These are phyloP conservation scores for Lipomyces japonicus DNA, from an alignment of 805 yeast species.

Conservation along the genomic window DNA sequence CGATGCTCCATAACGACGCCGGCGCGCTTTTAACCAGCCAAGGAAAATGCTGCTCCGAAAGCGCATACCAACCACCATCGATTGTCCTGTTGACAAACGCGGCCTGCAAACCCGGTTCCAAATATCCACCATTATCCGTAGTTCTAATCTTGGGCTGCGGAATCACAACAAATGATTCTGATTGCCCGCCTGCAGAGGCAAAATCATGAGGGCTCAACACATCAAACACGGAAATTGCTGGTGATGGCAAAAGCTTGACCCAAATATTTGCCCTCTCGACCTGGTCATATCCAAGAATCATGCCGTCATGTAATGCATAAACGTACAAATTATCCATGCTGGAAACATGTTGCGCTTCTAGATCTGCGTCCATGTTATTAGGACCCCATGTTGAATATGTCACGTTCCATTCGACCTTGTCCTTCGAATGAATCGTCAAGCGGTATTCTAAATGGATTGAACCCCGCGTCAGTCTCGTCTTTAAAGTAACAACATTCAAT, in stretches of 20 bases:
- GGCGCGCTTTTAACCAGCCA: constrained; percentile 80
- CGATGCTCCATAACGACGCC: constrained; percentile 51
- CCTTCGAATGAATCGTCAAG: constrained; percentile 63
- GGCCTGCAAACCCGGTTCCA: constrained; percentile 14
- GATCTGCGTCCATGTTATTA: constrained; percentile 68
- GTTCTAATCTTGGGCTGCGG: constrained; percentile 37
- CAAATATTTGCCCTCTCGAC: constrained; percentile 45
- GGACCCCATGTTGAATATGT: constrained; percentile 90
- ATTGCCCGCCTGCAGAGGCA: background rate
- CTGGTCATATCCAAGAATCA: constrained; percentile 66
- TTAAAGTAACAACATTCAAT: constrained; percentile 25
- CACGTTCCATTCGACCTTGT: constrained; percentile 75
- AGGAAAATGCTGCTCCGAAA: constrained; percentile 74
- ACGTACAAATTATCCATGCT: constrained; percentile 65
- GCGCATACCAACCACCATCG: constrained; percentile 72
- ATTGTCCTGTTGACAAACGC: constrained; percentile 66
- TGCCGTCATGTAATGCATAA: constrained; percentile 77
- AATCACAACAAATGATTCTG: constrained; percentile 33
- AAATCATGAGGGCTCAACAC: constrained; percentile 43
- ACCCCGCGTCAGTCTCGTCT: background rate
- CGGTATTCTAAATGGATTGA: constrained; percentile 37
- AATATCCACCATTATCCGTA: constrained; percentile 1
- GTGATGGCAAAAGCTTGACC: constrained; percentile 27
- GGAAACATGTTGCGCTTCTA: constrained; percentile 44
- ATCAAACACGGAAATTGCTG: constrained; percentile 41